Evolutionary conservation across 192 early-diverging fungal species (phyloP).

Genomic region (Podila clonocystis): DNA sequence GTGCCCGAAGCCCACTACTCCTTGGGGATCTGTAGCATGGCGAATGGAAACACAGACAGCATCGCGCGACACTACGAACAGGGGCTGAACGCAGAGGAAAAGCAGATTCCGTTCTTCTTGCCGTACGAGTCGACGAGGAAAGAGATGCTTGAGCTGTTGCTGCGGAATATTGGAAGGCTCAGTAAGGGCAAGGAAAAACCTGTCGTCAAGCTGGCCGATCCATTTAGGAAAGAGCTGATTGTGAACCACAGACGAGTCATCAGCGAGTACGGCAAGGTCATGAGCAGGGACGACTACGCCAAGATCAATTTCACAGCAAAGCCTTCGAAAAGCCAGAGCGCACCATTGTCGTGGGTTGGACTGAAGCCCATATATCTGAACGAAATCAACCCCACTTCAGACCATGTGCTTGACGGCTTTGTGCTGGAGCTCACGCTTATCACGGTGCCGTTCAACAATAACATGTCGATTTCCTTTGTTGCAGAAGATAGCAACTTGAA

Average conservation of each 20-base stretch:
- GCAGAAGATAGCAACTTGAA: conserved; percentile 36
- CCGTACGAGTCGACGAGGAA: conserved; percentile 35
- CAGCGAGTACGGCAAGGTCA: conserved; percentile 25
- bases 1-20: conserved; percentile 41
- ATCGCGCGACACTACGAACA: conserved; percentile 25
- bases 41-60: conserved; percentile 16
- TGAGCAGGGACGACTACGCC: conserved; percentile 18
- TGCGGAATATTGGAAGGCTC: conserved; percentile 16
- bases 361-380: conserved; percentile 34
- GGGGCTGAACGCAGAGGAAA: conserved; percentile 30
- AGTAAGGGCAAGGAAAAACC: conserved; percentile 29
- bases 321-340: conserved; percentile 39
- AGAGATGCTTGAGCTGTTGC: conserved; percentile 28
- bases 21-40: conserved; percentile 17
- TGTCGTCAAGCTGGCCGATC: conserved; percentile 33
- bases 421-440: conserved; percentile 44
- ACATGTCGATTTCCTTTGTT: conserved; percentile 45
- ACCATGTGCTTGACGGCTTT: conserved; percentile 34
- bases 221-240: conserved; percentile 39
- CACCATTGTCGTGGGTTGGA: conserved; percentile 40
- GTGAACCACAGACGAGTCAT: conserved; percentile 34
- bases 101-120: conserved; percentile 43
- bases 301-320: conserved; percentile 34
- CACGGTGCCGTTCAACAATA: conserved; percentile 35
- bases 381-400: conserved; percentile 37